These are phyloP conservation scores for Clitoria ternatea DNA, from an alignment of 306 rosid genomes.

Conservation along the genomic window DNA sequence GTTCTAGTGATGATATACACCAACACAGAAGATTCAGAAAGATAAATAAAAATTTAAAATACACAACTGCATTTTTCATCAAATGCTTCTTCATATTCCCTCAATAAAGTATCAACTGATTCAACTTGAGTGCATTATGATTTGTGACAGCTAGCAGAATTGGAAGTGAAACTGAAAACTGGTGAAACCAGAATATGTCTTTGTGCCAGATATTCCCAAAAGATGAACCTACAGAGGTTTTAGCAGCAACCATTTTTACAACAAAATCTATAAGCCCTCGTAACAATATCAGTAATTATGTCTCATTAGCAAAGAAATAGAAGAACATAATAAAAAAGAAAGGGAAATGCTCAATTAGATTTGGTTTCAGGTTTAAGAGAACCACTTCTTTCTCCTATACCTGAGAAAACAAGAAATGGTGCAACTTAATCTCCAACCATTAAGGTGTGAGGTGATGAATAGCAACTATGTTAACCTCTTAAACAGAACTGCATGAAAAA, in stretches of 20 bases:
- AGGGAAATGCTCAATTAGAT: neutral
- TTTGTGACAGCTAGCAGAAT: neutral
- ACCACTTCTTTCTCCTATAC: neutral
- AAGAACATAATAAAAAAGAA: neutral
- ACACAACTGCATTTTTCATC: neutral
- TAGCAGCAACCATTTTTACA: neutral
- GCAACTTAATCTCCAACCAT: slow-evolving; percentile 2
- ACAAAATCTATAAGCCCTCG: neutral
- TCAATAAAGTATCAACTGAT: neutral
- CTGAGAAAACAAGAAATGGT: slow-evolving; percentile 7
- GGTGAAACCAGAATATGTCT: neutral
- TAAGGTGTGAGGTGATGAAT: neutral
- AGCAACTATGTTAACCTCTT: neutral
- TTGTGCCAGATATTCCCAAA: neutral
- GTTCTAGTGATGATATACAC: neutral
- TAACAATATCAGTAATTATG: neutral
- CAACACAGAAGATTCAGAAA: neutral
- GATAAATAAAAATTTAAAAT: neutral
- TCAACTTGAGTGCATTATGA: neutral
- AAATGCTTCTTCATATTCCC: neutral
- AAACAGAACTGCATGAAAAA: slow-evolving; percentile 19
- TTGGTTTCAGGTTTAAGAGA: slow-evolving; percentile 7
- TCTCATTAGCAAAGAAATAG: neutral
- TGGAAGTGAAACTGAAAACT: neutral
- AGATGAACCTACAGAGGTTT: neutral